Evolutionary conservation across 495 filamentous ascomycete genomes (phyloP).

Genomic region (Thermothielavioides terrestris): DNA sequence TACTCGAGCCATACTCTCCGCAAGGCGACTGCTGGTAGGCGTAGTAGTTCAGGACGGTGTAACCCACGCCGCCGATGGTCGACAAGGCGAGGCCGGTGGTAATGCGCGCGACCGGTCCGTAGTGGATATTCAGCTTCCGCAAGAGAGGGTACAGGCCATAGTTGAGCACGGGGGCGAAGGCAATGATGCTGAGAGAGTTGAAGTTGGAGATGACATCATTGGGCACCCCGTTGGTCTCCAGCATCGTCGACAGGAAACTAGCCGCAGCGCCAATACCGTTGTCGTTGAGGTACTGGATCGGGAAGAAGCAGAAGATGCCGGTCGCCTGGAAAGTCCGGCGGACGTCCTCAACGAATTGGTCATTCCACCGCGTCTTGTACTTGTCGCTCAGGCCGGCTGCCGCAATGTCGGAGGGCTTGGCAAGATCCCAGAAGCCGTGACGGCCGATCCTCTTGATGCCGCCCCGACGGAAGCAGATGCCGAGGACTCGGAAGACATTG

Average conservation of each 20-base stretch:
- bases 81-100: slow-evolving; percentile 60
- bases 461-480: slow-evolving; percentile 45
- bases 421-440: slow-evolving; percentile 54
- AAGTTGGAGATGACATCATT: slow-evolving; percentile 75
- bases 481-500: slow-evolving; percentile 47
- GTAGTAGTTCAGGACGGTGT: slow-evolving; percentile 62
- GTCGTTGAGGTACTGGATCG: slow-evolving; percentile 60
- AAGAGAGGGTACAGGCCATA: slow-evolving; percentile 57
- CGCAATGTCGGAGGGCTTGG: slow-evolving; percentile 52
- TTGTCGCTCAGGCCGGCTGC: slow-evolving; percentile 33
- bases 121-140: slow-evolving; percentile 53
- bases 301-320: slow-evolving; percentile 56
- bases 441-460: slow-evolving; percentile 48
- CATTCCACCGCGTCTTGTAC: slow-evolving; percentile 38
- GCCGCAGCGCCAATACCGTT: slow-evolving; percentile 40
- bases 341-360: slow-evolving; percentile 51
- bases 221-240: slow-evolving; percentile 58
- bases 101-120: slow-evolving; percentile 68
- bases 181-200: slow-evolving; percentile 63
- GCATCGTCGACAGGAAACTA: slow-evolving; percentile 49
- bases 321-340: slow-evolving; percentile 50
- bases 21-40: slow-evolving; percentile 54
- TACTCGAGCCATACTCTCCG: slow-evolving; percentile 37
- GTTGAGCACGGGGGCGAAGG: slow-evolving; percentile 59
- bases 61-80: slow-evolving; percentile 53